These are phyloP conservation scores for Hansenula sp. DNA, from an alignment of 1,139 yeast genomes.

Conservation along the genomic window DNA sequence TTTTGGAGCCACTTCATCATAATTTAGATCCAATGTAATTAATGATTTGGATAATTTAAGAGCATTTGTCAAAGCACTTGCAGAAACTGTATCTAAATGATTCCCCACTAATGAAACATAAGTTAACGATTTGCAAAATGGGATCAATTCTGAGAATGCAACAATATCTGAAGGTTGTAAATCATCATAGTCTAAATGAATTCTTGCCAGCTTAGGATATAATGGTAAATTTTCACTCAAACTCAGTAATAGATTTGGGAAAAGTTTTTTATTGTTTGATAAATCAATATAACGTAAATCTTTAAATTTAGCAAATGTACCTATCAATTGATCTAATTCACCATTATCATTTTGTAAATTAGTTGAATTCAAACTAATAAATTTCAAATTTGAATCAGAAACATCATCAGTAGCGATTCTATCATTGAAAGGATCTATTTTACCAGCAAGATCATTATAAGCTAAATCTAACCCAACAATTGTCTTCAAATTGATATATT, in stretches of 20 bases:
- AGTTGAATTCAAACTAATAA: constrained; percentile 50
- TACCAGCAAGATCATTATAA: constrained; percentile 60
- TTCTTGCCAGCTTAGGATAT: constrained; percentile 48
- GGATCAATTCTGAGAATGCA: constrained; percentile 56
- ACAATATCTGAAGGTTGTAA: constrained; percentile 43
- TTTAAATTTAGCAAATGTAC: constrained; percentile 40
- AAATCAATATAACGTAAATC: constrained; percentile 60
- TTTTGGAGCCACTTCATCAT: constrained; percentile 44
- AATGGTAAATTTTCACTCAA: constrained; percentile 54
- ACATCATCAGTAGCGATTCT: constrained; percentile 25
- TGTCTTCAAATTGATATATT: constrained; percentile 14
- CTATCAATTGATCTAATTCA: constrained; percentile 25
- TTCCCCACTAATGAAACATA: constrained; percentile 62
- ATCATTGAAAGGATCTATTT: constrained; percentile 47
- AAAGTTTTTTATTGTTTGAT: constrained; percentile 59
- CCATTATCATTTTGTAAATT: constrained; percentile 31
- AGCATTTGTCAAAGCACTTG: constrained; percentile 54
- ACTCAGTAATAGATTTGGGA: constrained; percentile 35
- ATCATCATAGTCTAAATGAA: constrained; percentile 60
- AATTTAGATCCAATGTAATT: constrained; percentile 59
- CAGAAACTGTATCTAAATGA: constrained; percentile 44
- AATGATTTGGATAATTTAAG: constrained; percentile 52
- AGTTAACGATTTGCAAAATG: constrained; percentile 53
- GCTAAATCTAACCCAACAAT: constrained; percentile 62
- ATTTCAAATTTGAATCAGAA: constrained; percentile 29